Evolutionary conservation across 2,329 filamentous ascomycete species (phyloP).

Genomic region (Cucurbitaria berberidis): DNA sequence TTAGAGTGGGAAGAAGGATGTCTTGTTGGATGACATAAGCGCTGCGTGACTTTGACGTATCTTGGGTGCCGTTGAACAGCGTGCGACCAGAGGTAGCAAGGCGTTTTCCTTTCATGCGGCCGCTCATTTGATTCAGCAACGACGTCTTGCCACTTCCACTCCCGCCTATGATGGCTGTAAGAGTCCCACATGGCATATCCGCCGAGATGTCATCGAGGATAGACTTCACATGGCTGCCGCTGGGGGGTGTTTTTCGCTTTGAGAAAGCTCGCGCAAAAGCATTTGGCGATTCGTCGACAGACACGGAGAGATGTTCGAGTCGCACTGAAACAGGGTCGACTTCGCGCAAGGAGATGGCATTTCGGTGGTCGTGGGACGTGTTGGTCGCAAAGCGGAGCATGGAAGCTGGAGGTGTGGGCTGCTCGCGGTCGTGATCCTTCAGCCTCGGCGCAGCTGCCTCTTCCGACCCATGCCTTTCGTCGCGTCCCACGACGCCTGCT

Average conservation of each 20-base stretch:
- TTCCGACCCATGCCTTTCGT: neutral
- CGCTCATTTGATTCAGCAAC: conserved; percentile 71
- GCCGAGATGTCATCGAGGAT: conserved; percentile 70
- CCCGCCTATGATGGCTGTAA: conserved; percentile 78
- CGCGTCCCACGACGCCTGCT: neutral
- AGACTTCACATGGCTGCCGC: conserved; percentile 46
- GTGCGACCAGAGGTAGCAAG: conserved; percentile 59
- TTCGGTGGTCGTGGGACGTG: conserved; percentile 33
- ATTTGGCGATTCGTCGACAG: conserved; percentile 63
- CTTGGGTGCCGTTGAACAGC: conserved; percentile 66
- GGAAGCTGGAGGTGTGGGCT: conserved; percentile 7
- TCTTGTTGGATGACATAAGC: conserved; percentile 81
- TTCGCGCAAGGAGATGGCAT: conserved; percentile 51
- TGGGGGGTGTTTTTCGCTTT: conserved; percentile 33
- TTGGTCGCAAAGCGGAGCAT: conserved; percentile 24
- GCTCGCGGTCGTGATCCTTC: neutral
- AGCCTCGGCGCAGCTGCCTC: conserved; percentile 2
- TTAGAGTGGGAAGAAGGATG: conserved; percentile 73
- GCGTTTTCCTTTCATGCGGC: conserved; percentile 67
- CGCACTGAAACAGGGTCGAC: conserved; percentile 63
- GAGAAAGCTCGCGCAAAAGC: conserved; percentile 30
- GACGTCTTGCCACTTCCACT: conserved; percentile 71
- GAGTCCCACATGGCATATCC: conserved; percentile 67
- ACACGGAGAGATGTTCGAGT: conserved; percentile 62
- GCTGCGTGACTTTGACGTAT: conserved; percentile 60